Percentiles rank a stretch among this genome's conserved stretches.
phyloP scores from a whole-genome alignment of 495 filamentous ascomycete species.

The Aspergillus mulundensis region DNA sequence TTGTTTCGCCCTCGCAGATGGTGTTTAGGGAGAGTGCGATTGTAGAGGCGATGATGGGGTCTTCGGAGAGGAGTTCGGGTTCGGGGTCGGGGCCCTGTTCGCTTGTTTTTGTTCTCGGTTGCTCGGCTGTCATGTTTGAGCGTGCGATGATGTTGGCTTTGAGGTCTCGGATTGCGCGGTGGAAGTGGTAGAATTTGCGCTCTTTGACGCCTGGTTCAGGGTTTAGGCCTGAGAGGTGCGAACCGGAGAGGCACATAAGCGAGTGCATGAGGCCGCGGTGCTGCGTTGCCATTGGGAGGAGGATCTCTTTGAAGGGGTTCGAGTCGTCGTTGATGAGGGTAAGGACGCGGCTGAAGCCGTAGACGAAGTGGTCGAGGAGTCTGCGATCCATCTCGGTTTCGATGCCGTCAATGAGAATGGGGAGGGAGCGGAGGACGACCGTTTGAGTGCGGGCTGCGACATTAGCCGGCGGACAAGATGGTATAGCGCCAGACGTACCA shows the following conservation, averaged over 20 bases:
- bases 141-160: conserved; percentile 43
- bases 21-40: conserved; percentile 78
- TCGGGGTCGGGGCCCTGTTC: conserved; percentile 35
- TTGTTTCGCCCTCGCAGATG: conserved; percentile 70
- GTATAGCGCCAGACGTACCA: conserved; percentile 46
- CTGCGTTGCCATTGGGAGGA: conserved; percentile 78
- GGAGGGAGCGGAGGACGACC: conserved; percentile 59
- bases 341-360: conserved; percentile 72
- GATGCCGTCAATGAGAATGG: conserved; percentile 76
- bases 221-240: conserved; percentile 60
- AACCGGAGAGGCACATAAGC: conserved; percentile 79
- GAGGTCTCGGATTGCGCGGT: conserved; percentile 42
- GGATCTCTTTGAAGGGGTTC: conserved; percentile 85
- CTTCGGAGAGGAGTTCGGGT: conserved; percentile 41
- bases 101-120: not conserved
- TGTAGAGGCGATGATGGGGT: conserved; percentile 70
- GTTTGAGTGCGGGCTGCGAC: conserved; percentile 29
- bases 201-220: conserved; percentile 41
- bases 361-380: conserved; percentile 84
- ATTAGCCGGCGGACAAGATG: conserved; percentile 7
- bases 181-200: conserved; percentile 47
- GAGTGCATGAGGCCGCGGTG: conserved; percentile 91
- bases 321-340: conserved; percentile 80
- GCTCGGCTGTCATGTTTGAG: conserved; percentile 15
- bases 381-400: conserved; percentile 80